Base-by-base conservation (phyloP, 148 eudicot species). In the Vaccinium myrtillus region DNA sequence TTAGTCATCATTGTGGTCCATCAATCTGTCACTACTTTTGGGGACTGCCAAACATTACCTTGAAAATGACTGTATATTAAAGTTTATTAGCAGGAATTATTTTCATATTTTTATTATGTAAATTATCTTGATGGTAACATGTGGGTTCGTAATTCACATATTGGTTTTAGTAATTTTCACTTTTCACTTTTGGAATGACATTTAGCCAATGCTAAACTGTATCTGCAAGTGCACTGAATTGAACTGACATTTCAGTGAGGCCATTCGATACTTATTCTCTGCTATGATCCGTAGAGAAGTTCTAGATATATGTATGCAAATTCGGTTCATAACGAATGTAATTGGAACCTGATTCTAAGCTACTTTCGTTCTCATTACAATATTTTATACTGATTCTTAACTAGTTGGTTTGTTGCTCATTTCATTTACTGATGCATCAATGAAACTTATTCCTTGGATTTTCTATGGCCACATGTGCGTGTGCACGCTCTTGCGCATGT, bases 391-490 rank as follows among this genome's bases (percentile, higher is more conserved):
- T 53, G 63, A 54, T 78, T 78, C 18, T 0, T 53, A 78, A 15
- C n/a, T 5, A 15, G 39, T 54, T 78, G 80, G 56, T 78, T 77
- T 50, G 63, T 53, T 10, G 61, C 32, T 77, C 63, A 78, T 78
- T 78, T 23, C 39, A 78, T 78, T 76, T 48, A 76, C 56, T 76
- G 55, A 46, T 15, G 30, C 55, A 76, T n/a, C 30, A n/a, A 23
- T 76, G 27, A 48, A 49, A 56, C 27, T 48, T 11, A 69, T 69
- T 69, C 10, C 39, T 69, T 69, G 6, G 36, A 69, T 69, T 69
- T 48, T 43, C n/a, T 48, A 23, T n/a, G 79, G 55, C 79, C 79
- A 49, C 79, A 76, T 71, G 16, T 71, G 16, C 32, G 10, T 39
- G 82, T 21, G 9, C 19, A 4, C 14, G 21, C 10, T 2, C 19